phyloP scores from a whole-genome alignment of 495 filamentous ascomycete species.

The Lophiotrema nucula region DNA sequence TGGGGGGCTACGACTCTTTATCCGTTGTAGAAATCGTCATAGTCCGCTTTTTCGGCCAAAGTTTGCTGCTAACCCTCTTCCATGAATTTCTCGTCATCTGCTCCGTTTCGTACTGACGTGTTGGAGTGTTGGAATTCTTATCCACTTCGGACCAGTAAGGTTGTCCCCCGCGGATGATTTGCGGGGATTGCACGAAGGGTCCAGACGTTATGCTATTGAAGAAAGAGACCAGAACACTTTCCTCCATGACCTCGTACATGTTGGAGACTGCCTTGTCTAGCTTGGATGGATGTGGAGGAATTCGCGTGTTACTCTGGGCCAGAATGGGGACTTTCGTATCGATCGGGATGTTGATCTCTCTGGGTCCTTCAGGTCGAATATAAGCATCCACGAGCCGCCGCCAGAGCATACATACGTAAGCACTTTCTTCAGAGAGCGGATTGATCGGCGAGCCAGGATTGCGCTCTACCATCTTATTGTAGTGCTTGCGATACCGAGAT shows the following conservation, averaged over 20 bases:
- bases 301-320: background rate
- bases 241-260: background rate
- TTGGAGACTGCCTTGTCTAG: background rate
- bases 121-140: too few species aligned
- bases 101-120: too few species aligned
- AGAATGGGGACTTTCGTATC: background rate
- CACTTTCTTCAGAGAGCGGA: background rate
- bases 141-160: too few species aligned
- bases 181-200: too few species aligned
- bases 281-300: background rate
- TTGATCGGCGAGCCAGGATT: slow-evolving; percentile 42
- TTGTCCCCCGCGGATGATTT: too few species aligned
- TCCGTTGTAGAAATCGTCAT: too few species aligned
- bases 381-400: background rate
- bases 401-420: background rate
- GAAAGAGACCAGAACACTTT: background rate
- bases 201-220: too few species aligned
- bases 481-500: slow-evolving; percentile 75
- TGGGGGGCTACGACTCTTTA: too few species aligned
- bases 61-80: too few species aligned
- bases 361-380: background rate
- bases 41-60: too few species aligned
- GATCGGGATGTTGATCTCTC: background rate
- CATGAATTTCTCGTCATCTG: too few species aligned
- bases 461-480: slow-evolving; percentile 53